Evolutionary conservation across 805 yeast genomes (phyloP).

Genomic region (Monosporozyma solicola): DNA sequence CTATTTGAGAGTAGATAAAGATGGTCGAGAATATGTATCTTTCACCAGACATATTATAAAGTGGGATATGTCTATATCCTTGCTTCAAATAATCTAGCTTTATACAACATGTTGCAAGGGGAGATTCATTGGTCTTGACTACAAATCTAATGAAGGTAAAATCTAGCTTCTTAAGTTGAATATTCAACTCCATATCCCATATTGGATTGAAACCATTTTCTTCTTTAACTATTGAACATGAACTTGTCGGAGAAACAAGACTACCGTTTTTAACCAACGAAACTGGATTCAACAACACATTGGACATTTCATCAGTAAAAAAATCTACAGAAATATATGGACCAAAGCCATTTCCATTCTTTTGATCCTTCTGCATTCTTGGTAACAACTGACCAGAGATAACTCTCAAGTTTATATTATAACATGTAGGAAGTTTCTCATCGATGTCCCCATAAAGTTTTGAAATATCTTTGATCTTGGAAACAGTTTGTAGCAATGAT

Average conservation of each 20-base stretch:
- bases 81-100: constrained; percentile 54
- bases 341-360: constrained; percentile 11
- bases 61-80: constrained; percentile 78
- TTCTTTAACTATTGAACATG: constrained; percentile 30
- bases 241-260: constrained; percentile 8
- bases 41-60: constrained; percentile 75
- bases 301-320: constrained; percentile 9
- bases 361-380: constrained; percentile 38
- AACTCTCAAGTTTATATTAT: constrained; percentile 34
- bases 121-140: constrained; percentile 36
- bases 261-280: constrained; percentile 15
- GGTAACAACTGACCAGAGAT: constrained; percentile 86
- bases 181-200: constrained; percentile 56
- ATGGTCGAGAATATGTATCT: constrained; percentile 53
- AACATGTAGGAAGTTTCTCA: constrained; percentile 8
- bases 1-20: constrained; percentile 31
- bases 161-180: constrained; percentile 32
- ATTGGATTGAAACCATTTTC: constrained; percentile 83
- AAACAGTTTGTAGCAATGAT: constrained; percentile 29
- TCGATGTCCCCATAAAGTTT: constrained; percentile 11
- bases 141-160: constrained; percentile 50
- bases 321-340: constrained; percentile 21
- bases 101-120: constrained; percentile 52
- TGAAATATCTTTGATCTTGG: constrained; percentile 21
- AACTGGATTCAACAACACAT: constrained; percentile 11